phyloP scores from a whole-genome alignment of 2,329 filamentous ascomycete genomes.

The Dothidotthia symphoricarpi region DNA sequence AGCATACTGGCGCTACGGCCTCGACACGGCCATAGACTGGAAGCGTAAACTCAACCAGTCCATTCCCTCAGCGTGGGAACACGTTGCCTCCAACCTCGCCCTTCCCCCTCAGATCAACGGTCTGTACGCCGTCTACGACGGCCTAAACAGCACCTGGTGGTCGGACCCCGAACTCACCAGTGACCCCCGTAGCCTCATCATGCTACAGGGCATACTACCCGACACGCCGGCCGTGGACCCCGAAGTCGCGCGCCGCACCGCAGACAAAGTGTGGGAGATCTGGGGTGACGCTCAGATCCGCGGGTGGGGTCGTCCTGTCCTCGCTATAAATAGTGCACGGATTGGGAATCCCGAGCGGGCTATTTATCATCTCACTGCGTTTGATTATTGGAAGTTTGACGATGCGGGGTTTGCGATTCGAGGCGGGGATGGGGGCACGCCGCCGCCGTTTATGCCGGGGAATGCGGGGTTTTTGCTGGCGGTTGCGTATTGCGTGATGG shows the following conservation, averaged over 20 bases:
- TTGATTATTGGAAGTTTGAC: constrained; percentile 54
- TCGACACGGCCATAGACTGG: constrained; percentile 55
- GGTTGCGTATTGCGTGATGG: constrained; percentile 55
- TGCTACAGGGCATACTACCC: constrained; percentile 29
- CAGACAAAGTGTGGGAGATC: constrained; percentile 25
- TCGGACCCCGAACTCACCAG: constrained; percentile 21
- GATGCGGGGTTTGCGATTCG: constrained; percentile 54
- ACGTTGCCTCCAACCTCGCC: constrained; percentile 55
- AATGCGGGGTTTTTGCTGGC: constrained; percentile 51
- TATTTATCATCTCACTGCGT: constrained; percentile 47
- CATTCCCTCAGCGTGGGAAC: constrained; percentile 48
- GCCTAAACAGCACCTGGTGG: constrained; percentile 39
- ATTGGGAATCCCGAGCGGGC: constrained; percentile 22
- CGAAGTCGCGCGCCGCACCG: constrained; percentile 23
- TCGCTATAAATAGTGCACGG: constrained; percentile 30
- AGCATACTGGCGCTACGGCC: constrained; percentile 60
- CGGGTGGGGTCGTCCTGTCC: constrained; percentile 33
- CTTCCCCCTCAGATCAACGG: constrained; percentile 51
- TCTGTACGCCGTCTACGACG: constrained; percentile 56
- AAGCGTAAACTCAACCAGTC: constrained; percentile 48
- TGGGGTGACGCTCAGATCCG: constrained; percentile 33
- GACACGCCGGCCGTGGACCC: constrained; percentile 24
- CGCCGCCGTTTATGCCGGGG: constrained; percentile 59
- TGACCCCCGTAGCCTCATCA: constrained; percentile 29
- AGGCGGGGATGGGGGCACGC: constrained; percentile 52